These are phyloP conservation scores for Lagerstroemia speciosa DNA, from an alignment of 345 rosid species.

Conservation along the genomic window DNA sequence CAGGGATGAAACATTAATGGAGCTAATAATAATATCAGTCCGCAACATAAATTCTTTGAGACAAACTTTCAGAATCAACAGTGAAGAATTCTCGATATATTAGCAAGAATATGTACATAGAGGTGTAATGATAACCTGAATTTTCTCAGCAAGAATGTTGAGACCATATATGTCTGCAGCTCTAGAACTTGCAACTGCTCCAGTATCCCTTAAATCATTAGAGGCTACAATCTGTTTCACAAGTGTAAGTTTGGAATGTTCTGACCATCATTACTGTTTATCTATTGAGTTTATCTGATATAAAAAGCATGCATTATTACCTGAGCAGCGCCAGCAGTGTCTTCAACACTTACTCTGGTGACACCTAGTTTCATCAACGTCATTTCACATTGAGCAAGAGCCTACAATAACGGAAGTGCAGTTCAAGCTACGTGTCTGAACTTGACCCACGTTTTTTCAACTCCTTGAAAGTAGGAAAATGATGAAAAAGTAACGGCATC, in stretches of 20 bases:
- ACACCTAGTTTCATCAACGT: constrained; percentile 51
- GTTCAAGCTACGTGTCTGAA: not conserved
- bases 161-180: constrained; percentile 90
- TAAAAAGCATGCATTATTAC: constrained; percentile 17
- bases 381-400: constrained; percentile 71
- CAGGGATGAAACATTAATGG: not conserved
- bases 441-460: not conserved
- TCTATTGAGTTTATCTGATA: not conserved
- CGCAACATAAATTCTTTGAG: too few relatives aligned
- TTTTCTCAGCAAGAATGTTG: constrained; percentile 55
- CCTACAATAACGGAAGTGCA: constrained; percentile 32
- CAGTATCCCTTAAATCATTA: constrained; percentile 42
- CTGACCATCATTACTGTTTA: not conserved
- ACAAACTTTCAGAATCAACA: not conserved
- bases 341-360: constrained; percentile 47
- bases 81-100: not conserved
- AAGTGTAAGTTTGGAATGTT: not conserved
- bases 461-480: not conserved
- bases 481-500: not conserved
- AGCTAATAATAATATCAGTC: not conserved
- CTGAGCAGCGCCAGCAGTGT: constrained; percentile 88
- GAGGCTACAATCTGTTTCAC: constrained; percentile 49
- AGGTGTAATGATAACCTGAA: constrained; percentile 44
- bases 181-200: constrained; percentile 84
- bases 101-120: not conserved